These are phyloP conservation scores for Carex parvula DNA, from an alignment of 176 grass and related monocot genomes.

Conservation along the genomic window DNA sequence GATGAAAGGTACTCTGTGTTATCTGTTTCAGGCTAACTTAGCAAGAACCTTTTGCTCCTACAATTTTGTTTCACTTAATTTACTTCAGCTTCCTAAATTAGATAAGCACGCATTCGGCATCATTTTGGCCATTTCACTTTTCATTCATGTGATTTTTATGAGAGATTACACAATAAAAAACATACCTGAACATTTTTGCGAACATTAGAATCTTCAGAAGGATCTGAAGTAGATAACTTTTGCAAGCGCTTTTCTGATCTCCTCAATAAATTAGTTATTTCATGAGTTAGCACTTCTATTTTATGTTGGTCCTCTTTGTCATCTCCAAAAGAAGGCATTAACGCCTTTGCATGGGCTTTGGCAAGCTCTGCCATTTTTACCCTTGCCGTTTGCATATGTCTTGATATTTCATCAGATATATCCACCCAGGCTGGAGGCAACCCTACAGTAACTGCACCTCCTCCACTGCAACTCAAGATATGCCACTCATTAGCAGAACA, in stretches of 20 bases:
- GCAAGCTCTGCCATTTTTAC: conserved; percentile 82
- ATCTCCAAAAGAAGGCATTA: conserved; percentile 96
- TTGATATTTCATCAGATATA: conserved; percentile 87
- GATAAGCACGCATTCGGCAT: background rate
- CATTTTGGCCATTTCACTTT: background rate
- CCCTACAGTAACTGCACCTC: conserved; percentile 46
- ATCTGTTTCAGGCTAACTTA: background rate
- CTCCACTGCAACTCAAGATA: conserved; percentile 39
- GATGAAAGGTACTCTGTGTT: background rate
- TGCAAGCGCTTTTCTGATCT: conserved; percentile 81
- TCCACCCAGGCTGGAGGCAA: conserved; percentile 94
- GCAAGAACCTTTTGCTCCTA: background rate
- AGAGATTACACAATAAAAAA: background rate
- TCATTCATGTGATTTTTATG: background rate
- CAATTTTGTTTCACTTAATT: background rate
- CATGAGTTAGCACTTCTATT: conserved; percentile 79
- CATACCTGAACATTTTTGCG: conserved; percentile 95
- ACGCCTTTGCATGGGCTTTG: conserved; percentile 79
- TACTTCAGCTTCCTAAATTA: background rate
- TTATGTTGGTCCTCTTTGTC: conserved; percentile 63
- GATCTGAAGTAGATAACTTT: conserved; percentile 64
- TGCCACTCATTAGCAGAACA: background rate
- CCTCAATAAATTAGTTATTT: conserved; percentile 78
- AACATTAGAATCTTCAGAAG: conserved; percentile 95
- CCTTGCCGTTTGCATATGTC: conserved; percentile 82